Base-by-base conservation (phyloP, 2,329 filamentous ascomycete genomes). In the Cercospora zeina region DNA sequence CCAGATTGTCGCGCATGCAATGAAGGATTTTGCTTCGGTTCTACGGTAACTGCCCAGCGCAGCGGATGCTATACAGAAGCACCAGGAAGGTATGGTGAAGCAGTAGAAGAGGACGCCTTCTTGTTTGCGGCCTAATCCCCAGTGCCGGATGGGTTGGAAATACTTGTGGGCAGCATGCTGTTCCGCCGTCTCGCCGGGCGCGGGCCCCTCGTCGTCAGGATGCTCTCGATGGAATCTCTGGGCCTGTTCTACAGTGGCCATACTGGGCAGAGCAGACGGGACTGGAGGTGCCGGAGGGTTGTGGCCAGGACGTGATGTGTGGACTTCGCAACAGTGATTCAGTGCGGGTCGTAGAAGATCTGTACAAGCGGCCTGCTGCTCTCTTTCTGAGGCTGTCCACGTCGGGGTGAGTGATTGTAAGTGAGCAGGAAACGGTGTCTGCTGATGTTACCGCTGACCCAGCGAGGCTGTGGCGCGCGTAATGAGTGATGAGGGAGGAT, bases 21-120 rank as follows among this genome's bases (percentile, higher is more conserved):
- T 71, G 58, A 74, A 74, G 1, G 68, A 60, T 7, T 61, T 27
- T 6, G 61, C 61, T 21, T 51, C 53, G 2, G 71, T 70, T 13
- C 62, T 58, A 5, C 64, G 54, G 53, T 67, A 69, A 30, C 64
- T 57, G 10, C 67, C 72, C 0, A 67, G 54, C 6, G 64, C 70
- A 30, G 71, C 70, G 3, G 72, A 68, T 4, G 67, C 69, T 56
- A 74, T 72, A 30, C 69, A 67, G 37, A 69, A 65, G 31, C 54
- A 62, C 68, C 69, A 72, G 36, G 67, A 70, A 4, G 70, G 69
- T n/a, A 71, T 62, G 2, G 67, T 62, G 49, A 71, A 69, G 61
- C 53, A 42, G 64, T 74, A 74, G 69, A 74, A 74, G 39, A 74
- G 64, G 5, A 65, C 55, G 11, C 58, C 63, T 60, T 74, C 73